These are phyloP conservation scores for Cryptococcus sp. DNA, from an alignment of 1,284 basidiomycete species.

Conservation along the genomic window DNA sequence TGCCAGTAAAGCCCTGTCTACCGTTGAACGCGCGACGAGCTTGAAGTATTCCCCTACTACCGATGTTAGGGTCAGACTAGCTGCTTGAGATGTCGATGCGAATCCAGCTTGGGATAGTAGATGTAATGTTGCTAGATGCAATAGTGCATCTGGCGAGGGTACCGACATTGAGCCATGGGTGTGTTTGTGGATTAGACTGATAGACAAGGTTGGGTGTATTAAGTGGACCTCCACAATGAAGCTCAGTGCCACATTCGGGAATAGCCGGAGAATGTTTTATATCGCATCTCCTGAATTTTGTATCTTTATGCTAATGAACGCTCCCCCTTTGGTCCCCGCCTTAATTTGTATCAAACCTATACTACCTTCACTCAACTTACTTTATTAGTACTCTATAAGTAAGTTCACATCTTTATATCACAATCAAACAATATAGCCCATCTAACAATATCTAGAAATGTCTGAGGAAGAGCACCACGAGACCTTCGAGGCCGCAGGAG, in stretches of 20 bases:
- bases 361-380: background rate
- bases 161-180: conserved; percentile 14
- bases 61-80: conserved; percentile 35
- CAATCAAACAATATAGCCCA: background rate
- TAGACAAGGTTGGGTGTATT: too few relatives aligned
- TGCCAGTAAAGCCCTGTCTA: conserved; percentile 34
- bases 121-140: conserved; percentile 41
- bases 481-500: conserved; percentile 66
- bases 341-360: background rate
- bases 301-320: too few relatives aligned
- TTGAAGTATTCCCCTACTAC: conserved; percentile 33
- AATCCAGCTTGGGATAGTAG: conserved; percentile 38
- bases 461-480: conserved; percentile 88
- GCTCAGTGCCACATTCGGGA: background rate
- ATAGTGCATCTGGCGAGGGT: conserved; percentile 37
- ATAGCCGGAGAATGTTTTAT: background rate
- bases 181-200: too few relatives aligned
- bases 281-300: background rate
- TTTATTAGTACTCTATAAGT: background rate
- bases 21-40: conserved; percentile 32
- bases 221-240: background rate
- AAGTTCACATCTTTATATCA: background rate
- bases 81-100: conserved; percentile 41
- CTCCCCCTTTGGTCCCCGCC: too few relatives aligned
- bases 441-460: conserved; percentile 51